Evolutionary conservation across 345 rosid species (phyloP), one percentile per base, ranked within the genome.

Genomic region (Excoecaria cochinchinensis): DNA sequence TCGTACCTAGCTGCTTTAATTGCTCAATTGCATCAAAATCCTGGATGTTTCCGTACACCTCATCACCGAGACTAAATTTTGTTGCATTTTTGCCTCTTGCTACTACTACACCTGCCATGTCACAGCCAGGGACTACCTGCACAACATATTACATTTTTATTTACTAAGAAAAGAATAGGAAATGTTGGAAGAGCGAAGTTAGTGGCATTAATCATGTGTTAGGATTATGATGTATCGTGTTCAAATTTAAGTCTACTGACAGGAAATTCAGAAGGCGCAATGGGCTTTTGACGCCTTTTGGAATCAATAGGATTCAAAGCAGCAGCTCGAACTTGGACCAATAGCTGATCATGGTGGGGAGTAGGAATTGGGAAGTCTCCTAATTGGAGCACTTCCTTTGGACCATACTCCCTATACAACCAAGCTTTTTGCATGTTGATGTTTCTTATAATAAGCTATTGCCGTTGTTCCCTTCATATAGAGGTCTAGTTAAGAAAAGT

Each of bases 1-100:
- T 81, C 6, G 89, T 82, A 52, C 89, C 89, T 0, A 84, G 85
- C 72, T 86, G 87, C 71, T 84, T 86, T 19, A 80, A 48, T 42
- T 71, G 79, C 46, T 53, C 83, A 25, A 52, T 75, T 4, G 81
- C 80, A 46, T 81, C 79, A 42, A 82, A 84, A 48, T 84, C 84
- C 74, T 86, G 87, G 68, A 86, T 82, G 82, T 84, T 86, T 47
- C 87, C 87, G 21, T 86, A 86, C 7, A 84, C 87, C 70, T 81
- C 82, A 40, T 86, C 89, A 0, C 89, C 86, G 0, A 48, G 42
- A 3, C 60, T 40, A 31, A 82, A 84, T 70, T 86, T 79, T 46
- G 70, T 79, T 3, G 69, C 83, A 36, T 66, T 60, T 14, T 13
- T 72, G 39, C 86, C 89, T 73, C 67, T 82, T 39, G 67, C 83